A percentile compares a stretch with the other conserved stretches of the same genome.
Evolutionary conservation across 306 rosid genomes (phyloP).

Genomic region (Gastrolobium bilobum): DNA sequence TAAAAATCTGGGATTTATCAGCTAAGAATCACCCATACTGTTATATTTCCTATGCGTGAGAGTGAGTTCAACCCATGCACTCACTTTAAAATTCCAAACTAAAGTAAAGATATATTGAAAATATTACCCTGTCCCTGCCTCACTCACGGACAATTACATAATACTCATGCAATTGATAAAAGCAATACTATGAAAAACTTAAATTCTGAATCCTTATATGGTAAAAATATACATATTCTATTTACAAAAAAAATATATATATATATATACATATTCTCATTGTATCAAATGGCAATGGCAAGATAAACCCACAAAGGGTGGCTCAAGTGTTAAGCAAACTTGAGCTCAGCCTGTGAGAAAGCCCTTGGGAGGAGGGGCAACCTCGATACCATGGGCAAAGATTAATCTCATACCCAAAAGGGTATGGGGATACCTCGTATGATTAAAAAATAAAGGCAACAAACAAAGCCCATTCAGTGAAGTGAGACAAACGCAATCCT

Average conservation of each 20-base stretch:
- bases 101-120: background rate
- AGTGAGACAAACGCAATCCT: slow-evolving; percentile 3
- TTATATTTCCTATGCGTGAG: slow-evolving; percentile 11
- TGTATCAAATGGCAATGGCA: background rate
- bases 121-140: background rate
- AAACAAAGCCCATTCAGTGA: background rate
- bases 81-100: slow-evolving; percentile 32
- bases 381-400: background rate
- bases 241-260: too few species aligned
- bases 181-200: slow-evolving; percentile 5
- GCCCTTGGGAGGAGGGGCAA: background rate
- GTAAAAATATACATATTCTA: slow-evolving; percentile 9
- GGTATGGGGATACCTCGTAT: background rate
- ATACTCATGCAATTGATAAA: slow-evolving; percentile 2
- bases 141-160: background rate
- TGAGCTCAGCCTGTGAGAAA: background rate
- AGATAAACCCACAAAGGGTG: background rate
- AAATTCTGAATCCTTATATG: slow-evolving; percentile 4
- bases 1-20: slow-evolving; percentile 39
- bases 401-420: background rate
- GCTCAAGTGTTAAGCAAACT: background rate
- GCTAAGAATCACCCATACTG: slow-evolving; percentile 28
- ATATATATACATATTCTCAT: slow-evolving; percentile 2
- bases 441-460: background rate
- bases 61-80: slow-evolving; percentile 1